A percentile compares a stretch with the other conserved stretches of the same genome.
Conservation (phyloP, 306 rosid species). For the Macrotyloma uniflorum region DNA sequence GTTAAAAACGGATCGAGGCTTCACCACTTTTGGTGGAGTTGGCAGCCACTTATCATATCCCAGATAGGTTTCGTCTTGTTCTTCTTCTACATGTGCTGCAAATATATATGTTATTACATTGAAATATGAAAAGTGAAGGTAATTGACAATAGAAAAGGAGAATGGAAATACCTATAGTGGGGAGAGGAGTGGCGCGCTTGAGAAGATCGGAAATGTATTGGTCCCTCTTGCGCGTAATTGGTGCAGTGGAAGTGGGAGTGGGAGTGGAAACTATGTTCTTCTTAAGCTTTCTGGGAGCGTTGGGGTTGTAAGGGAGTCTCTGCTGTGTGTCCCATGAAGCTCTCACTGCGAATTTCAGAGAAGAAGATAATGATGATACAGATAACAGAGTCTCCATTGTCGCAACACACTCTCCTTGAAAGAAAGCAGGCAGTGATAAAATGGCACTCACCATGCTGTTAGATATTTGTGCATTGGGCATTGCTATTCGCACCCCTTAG, state of each 20-base stretch:
- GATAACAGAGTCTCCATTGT: slow-evolving; percentile 33
- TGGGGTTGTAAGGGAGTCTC: slow-evolving; percentile 74
- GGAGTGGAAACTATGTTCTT: slow-evolving; percentile 41
- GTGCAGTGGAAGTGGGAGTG: slow-evolving; percentile 40
- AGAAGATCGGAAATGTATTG: slow-evolving; percentile 62
- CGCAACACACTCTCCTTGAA: background rate
- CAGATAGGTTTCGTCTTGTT: slow-evolving; percentile 53
- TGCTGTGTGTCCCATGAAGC: slow-evolving; percentile 83
- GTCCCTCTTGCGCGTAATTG: slow-evolving; percentile 26
- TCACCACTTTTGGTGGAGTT: slow-evolving; percentile 75
- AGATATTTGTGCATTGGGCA: background rate
- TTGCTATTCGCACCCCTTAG: too few species aligned
- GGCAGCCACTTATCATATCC: slow-evolving; percentile 90
- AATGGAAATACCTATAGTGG: slow-evolving; percentile 40
- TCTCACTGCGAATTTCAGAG: slow-evolving; percentile 41
- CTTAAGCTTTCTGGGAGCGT: slow-evolving; percentile 71
- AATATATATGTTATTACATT: background rate
- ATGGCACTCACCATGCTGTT: background rate
- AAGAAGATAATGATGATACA: background rate
- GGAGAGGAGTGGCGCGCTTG: slow-evolving; percentile 52
- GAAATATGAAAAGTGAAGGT: background rate
- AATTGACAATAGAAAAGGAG: background rate
- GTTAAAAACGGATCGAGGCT: slow-evolving; percentile 79
- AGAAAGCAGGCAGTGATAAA: too few species aligned
- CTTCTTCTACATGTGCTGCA: background rate